Percentiles rank a stretch among this genome's conserved stretches.
These are phyloP conservation scores for Saksenaea oblongispora DNA, from an alignment of 371 early-diverging fungal genomes.

Conservation along the genomic window DNA sequence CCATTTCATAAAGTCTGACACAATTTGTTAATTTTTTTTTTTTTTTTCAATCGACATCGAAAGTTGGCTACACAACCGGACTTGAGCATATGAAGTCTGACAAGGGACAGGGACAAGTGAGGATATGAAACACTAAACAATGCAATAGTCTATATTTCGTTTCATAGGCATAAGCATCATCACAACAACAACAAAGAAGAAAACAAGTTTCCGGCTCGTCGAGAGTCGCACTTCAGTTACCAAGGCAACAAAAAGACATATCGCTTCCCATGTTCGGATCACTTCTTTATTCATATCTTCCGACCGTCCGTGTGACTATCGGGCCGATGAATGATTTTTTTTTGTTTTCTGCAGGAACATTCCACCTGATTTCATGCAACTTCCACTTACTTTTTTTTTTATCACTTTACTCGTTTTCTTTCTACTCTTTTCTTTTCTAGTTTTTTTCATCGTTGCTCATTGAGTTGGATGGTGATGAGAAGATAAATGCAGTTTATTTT, in stretches of 20 bases:
- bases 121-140: slow-evolving; percentile 1
- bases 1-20: background rate
- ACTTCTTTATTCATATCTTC: background rate
- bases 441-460: too few relatives aligned
- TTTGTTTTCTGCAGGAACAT: slow-evolving; percentile 4
- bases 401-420: too few relatives aligned
- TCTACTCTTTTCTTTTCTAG: too few relatives aligned
- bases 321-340: background rate
- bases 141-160: background rate
- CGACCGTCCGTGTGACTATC: background rate
- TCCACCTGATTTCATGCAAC: background rate
- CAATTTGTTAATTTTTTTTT: background rate
- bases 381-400: too few relatives aligned
- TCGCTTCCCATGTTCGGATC: slow-evolving; percentile 3
- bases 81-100: background rate
- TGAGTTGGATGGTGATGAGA: too few relatives aligned
- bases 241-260: background rate
- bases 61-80: background rate
- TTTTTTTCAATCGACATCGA: background rate
- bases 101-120: background rate
- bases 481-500: too few relatives aligned
- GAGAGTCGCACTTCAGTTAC: background rate
- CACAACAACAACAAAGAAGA: background rate
- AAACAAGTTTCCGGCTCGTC: background rate
- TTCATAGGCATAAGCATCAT: background rate